Conservation (phyloP, 202 grass and related monocot genomes). For the Setaria viridis region DNA sequence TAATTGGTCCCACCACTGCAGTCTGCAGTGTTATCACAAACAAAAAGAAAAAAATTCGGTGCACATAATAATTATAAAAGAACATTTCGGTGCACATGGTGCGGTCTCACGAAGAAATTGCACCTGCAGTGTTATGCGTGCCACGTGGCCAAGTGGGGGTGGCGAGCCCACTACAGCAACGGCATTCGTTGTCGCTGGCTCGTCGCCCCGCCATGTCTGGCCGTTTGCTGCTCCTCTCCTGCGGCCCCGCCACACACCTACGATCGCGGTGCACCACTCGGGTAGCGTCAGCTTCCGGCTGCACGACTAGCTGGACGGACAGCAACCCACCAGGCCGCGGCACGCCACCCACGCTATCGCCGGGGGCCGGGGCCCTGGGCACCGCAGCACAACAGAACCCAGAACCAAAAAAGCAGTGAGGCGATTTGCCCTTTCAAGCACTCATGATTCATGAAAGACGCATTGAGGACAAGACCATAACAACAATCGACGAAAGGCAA, state of each 20-base stretch:
- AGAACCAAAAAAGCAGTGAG: neutral
- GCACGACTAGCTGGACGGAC: neutral
- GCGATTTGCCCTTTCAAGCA: neutral
- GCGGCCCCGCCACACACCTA: neutral
- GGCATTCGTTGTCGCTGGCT: neutral
- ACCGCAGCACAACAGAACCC: neutral
- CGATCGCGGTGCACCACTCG: neutral
- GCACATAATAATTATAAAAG: too few species aligned
- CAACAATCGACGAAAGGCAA: neutral
- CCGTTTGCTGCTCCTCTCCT: neutral
- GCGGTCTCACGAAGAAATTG: neutral
- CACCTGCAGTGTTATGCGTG: neutral
- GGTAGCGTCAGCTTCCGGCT: neutral
- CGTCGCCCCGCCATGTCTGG: neutral
- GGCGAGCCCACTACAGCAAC: neutral
- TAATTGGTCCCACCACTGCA: neutral
- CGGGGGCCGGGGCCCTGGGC: neutral
- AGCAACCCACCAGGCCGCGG: neutral
- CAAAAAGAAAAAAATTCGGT: neutral
- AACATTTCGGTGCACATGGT: constrained; percentile 28
- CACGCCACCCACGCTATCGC: neutral
- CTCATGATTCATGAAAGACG: neutral
- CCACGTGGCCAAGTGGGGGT: neutral
- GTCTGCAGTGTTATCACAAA: neutral
- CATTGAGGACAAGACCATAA: neutral